These are phyloP conservation scores for Climacium dendroides DNA, from an alignment of 225 moss, liverwort and hornwort species.

Conservation along the genomic window DNA sequence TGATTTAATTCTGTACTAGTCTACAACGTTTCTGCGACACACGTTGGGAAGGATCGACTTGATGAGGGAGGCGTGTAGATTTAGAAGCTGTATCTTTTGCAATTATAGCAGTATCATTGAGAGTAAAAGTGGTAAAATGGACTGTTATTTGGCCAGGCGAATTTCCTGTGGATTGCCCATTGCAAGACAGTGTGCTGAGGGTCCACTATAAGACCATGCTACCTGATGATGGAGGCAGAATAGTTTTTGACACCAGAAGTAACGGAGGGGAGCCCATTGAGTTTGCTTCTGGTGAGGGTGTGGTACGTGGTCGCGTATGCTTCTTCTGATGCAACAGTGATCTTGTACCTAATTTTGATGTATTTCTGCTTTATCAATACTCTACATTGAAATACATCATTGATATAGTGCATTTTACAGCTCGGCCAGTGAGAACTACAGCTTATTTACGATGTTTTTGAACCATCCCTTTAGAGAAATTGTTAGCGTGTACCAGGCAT, in stretches of 20 bases:
- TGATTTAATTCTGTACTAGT: neutral
- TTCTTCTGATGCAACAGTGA: slow-evolving; percentile 5
- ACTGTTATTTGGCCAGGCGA: slow-evolving; percentile 51
- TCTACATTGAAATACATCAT: neutral
- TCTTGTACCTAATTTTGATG: neutral
- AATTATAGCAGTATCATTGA: neutral
- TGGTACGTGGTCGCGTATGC: slow-evolving; percentile 47
- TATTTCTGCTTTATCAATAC: neutral
- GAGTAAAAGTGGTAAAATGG: neutral
- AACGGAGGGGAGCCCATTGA: slow-evolving; percentile 62
- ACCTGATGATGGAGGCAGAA: slow-evolving; percentile 56
- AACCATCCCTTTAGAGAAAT: neutral
- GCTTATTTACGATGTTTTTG: neutral
- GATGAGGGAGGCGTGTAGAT: neutral
- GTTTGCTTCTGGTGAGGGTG: slow-evolving; percentile 94
- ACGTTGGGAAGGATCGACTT: neutral
- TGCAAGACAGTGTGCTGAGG: slow-evolving; percentile 83
- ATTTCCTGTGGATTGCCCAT: slow-evolving; percentile 96
- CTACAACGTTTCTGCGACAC: neutral
- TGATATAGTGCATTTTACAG: neutral
- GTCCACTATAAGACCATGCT: slow-evolving; percentile 83
- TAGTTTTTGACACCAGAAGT: slow-evolving; percentile 66
- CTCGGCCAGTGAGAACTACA: neutral
- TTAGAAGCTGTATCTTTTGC: neutral
- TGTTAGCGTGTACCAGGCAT: neutral